Conservation (phyloP, 2,329 filamentous ascomycete species). For the Graphiopsis chlorocephala region DNA sequence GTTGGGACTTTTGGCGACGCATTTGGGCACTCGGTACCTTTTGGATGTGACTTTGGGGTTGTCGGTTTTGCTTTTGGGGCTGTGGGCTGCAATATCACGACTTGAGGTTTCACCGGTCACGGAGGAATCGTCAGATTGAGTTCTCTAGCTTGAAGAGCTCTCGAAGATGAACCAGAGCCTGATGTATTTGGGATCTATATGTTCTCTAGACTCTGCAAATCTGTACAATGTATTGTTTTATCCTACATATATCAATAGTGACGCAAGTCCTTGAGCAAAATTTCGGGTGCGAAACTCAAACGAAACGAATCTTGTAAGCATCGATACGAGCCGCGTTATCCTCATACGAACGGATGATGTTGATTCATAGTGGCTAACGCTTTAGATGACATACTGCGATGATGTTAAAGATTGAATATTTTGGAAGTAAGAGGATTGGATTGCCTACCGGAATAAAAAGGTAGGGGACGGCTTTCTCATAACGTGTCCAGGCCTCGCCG, state of each 20-base stretch:
- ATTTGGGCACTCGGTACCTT: neutral
- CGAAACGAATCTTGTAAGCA: neutral
- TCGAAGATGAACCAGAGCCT: neutral
- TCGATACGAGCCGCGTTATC: neutral
- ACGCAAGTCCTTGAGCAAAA: neutral
- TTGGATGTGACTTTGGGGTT: neutral
- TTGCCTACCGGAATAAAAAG: slow-evolving; percentile 69
- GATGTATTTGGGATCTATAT: no score
- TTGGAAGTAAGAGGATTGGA: rapidly evolving
- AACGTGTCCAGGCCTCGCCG: slow-evolving; percentile 77
- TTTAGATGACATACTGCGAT: neutral
- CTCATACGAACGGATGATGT: neutral
- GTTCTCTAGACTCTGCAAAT: no score
- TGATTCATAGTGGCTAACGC: neutral
- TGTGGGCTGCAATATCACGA: neutral
- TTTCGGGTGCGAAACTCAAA: neutral
- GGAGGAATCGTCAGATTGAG: neutral
- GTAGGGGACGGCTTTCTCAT: slow-evolving; percentile 75
- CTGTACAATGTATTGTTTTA: neutral
- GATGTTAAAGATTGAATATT: neutral
- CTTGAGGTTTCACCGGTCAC: neutral
- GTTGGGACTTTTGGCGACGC: neutral
- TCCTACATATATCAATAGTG: neutral
- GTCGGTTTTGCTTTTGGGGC: neutral
- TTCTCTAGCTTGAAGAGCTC: neutral